phyloP scores from a whole-genome alignment of 495 filamentous ascomycete species.

The Aspergillus sclerotiicarbonarius region DNA sequence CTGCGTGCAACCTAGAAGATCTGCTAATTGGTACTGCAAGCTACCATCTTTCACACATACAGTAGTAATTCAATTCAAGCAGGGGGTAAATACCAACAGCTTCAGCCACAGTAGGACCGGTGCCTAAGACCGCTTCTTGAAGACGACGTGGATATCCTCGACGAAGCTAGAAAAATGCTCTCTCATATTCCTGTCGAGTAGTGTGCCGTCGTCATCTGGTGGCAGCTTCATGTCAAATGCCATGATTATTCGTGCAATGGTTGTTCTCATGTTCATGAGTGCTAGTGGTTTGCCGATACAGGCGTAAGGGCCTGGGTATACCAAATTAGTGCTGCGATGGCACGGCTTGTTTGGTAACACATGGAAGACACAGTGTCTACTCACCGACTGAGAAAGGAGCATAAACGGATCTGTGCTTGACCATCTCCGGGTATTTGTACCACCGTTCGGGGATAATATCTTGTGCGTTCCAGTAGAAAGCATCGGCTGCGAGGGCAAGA shows the following conservation, averaged over 20 bases:
- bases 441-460: conserved; percentile 57
- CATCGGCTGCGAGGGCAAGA: conserved; percentile 5
- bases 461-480: conserved; percentile 21
- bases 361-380: not conserved
- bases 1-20: not conserved
- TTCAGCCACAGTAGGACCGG: not conserved
- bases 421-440: conserved; percentile 33
- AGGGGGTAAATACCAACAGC: not conserved
- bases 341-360: not conserved
- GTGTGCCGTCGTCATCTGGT: conserved; percentile 2
- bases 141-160: not conserved
- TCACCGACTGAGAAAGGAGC: conserved; percentile 17
- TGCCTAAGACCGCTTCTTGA: not conserved
- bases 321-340: not conserved
- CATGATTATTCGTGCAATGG: conserved; percentile 17
- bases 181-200: not conserved
- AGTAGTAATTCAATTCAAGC: not conserved
- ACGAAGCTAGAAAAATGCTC: not conserved
- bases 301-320: conserved; percentile 15
- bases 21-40: not conserved
- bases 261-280: conserved; percentile 22
- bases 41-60: not conserved
- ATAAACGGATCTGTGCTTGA: conserved; percentile 17
- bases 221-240: conserved; percentile 23
- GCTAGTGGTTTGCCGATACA: conserved; percentile 28